Base-by-base conservation (phyloP, 2,329 filamentous ascomycete genomes). In the Diplodia sapinea region DNA sequence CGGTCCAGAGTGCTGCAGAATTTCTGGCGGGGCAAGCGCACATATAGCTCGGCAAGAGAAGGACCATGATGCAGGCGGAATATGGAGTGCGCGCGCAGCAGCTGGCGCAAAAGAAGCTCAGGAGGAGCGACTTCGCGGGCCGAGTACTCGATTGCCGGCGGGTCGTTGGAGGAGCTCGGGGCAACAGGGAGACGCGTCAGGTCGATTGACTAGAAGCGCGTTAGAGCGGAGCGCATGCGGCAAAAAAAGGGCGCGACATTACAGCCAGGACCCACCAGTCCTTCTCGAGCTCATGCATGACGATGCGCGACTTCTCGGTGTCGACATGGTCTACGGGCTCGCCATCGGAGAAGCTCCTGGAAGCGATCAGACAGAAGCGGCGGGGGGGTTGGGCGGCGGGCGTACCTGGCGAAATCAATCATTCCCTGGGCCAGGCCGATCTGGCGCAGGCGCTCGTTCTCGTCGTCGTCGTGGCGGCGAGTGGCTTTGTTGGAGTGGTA, bases 191-290 rank as follows among this genome's bases (percentile, higher is more conserved):
- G 82, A 68, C 89, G 89, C 31, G 92, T 97, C 47, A 97, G 84
- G 75, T 95, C 90, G 75, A 97, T 88, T 57, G 90, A 92, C 89
- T 93, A 70, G 23, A 15, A 17, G 26, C 20, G 33, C 17, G 36
- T 70, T 68, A 71, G 61, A 29, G 56, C 31, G 61, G 20, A 23
- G 57, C 33, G 50, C 17, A 11, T 26, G 13, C n/a, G 26, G 15
- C 23, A 50, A n/a, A 65, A 23, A 23, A 31, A 26, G 55, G 33
- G 36, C 47, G 36, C 69, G 36, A 81, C 91, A 75, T 52, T 83
- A 96, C 93, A 70, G 93, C 94, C 69, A 98, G 82, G 70, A 98
- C 89, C 96, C 96, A 99, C 95, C 95, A 99, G 36, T 91, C 91
- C 17, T 87, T 83, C 78, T 99, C 94, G 71, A 99, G 81, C 81